A percentile compares a stretch with the other conserved stretches of the same genome.
These are phyloP conservation scores for Lepidopterella palustris DNA, from an alignment of 495 filamentous ascomycete species.

Conservation along the genomic window DNA sequence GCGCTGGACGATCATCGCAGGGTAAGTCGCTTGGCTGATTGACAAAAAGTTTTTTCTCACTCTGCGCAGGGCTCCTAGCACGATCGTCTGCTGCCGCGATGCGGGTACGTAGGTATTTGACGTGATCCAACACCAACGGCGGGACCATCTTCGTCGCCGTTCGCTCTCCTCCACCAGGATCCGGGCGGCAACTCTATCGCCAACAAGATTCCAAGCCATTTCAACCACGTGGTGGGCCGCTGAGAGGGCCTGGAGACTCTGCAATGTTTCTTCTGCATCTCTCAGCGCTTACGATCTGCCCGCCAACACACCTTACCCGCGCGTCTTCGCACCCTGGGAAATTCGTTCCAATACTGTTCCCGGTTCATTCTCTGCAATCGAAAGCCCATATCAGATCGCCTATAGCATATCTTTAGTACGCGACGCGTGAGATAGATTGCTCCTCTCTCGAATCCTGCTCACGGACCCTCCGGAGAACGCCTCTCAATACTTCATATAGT, in stretches of 20 bases:
- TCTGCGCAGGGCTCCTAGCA: too few species aligned
- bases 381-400: not conserved
- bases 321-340: not conserved
- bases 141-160: not conserved
- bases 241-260: not conserved
- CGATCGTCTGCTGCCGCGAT: too few species aligned
- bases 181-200: not conserved
- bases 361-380: not conserved
- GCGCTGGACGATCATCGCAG: not conserved
- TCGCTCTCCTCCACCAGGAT: not conserved
- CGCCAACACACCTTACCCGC: not conserved
- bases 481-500: not conserved
- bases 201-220: not conserved
- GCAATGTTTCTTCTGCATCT: not conserved
- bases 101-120: too few species aligned
- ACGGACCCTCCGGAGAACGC: not conserved
- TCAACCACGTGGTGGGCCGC: not conserved
- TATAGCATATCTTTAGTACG: not conserved
- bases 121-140: not conserved
- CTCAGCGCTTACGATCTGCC: not conserved
- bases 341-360: not conserved
- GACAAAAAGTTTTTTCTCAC: not conserved
- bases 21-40: not conserved
- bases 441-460: not conserved
- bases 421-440: slow-evolving; percentile 1